Conservation (phyloP, 164 flowering plant species). For the Akebia trifoliata region DNA sequence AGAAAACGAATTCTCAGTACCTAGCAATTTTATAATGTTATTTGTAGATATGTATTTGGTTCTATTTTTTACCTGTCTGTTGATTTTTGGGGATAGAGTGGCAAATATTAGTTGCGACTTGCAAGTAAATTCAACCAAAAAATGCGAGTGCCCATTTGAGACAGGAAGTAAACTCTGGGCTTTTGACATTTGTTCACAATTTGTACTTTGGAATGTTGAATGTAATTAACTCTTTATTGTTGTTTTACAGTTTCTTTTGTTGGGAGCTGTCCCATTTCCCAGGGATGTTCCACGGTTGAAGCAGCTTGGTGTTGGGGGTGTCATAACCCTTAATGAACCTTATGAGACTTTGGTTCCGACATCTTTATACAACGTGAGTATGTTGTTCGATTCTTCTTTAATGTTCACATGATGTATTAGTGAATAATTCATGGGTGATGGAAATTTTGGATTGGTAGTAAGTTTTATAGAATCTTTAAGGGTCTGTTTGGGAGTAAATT, state of each 20-base stretch:
- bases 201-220: no score
- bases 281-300: slow-evolving; percentile 73
- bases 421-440: background rate
- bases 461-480: background rate
- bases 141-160: no score
- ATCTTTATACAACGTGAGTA: slow-evolving; percentile 54
- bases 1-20: no score
- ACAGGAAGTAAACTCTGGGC: no score
- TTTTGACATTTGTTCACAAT: no score
- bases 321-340: slow-evolving; percentile 75
- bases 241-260: slow-evolving; percentile 53
- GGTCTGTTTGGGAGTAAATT: background rate
- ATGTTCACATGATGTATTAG: background rate
- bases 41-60: no score
- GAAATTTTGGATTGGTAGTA: background rate
- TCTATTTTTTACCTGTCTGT: background rate
- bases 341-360: slow-evolving; percentile 75
- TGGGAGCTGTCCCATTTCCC: slow-evolving; percentile 96
- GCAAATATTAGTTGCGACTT: no score
- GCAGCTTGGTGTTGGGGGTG: slow-evolving; percentile 77
- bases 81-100: no score
- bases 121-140: no score
- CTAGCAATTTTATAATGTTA: no score
- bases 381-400: slow-evolving; percentile 24
- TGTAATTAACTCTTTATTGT: background rate